A percentile compares a stretch with the other conserved stretches of the same genome.
These are phyloP conservation scores for Auricularia cornea DNA, from an alignment of 768 basidiomycete genomes.

Conservation along the genomic window DNA sequence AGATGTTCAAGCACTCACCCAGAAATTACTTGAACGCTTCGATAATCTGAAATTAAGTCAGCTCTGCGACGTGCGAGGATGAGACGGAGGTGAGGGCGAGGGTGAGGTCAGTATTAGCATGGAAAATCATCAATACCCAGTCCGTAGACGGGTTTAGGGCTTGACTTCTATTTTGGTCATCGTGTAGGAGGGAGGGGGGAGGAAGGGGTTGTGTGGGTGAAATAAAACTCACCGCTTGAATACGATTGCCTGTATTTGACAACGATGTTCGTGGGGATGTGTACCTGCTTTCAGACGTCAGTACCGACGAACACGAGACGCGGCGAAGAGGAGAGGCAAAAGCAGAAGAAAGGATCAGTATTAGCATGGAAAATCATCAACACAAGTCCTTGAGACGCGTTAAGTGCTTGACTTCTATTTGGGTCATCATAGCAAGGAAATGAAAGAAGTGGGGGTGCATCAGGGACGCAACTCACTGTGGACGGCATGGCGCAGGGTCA, in stretches of 20 bases:
- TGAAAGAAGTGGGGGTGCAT: conserved; percentile 6
- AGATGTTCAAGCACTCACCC: too few relatives aligned
- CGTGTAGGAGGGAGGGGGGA: conserved; percentile 18
- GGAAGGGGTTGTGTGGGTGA: not conserved
- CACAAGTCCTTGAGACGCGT: conserved; percentile 62
- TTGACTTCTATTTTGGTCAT: conserved; percentile 86
- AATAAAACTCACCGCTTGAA: too few relatives aligned
- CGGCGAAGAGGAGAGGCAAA: not conserved
- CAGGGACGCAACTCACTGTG: too few relatives aligned
- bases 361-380: conserved; percentile 88
- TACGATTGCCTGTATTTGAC: too few relatives aligned
- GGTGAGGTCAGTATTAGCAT: conserved; percentile 84
- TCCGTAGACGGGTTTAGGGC: conserved; percentile 62
- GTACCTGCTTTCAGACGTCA: not conserved
- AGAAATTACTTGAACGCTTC: too few relatives aligned
- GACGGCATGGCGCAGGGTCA: too few relatives aligned
- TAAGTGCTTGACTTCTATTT: conserved; percentile 89
- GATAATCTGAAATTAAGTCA: too few relatives aligned
- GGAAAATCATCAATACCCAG: conserved; percentile 73
- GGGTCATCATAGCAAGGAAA: conserved; percentile 51
- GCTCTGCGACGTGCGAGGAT: too few relatives aligned
- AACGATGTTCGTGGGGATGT: too few relatives aligned
- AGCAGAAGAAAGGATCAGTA: conserved; percentile 41
- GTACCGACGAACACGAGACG: not conserved
- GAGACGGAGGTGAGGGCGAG: too few relatives aligned